Evolutionary conservation across 1,284 basidiomycete species (phyloP).

Genomic region (Apiotrichum domesticum): DNA sequence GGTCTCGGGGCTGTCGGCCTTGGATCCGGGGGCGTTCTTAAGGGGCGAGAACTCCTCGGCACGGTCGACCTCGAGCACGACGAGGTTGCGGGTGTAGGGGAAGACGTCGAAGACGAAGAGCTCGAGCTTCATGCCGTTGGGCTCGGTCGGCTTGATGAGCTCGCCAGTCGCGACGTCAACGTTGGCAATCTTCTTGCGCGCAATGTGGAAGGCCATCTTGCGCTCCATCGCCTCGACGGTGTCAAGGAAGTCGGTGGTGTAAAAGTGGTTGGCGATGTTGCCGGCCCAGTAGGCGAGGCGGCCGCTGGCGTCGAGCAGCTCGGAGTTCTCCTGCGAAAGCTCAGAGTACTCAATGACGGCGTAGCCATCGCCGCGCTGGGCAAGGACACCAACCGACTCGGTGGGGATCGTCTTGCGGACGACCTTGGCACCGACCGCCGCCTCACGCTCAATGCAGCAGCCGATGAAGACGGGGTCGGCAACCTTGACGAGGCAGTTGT

Average conservation of each 20-base stretch:
- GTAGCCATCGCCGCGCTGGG: slow-evolving; percentile 70
- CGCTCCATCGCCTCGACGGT: slow-evolving; percentile 75
- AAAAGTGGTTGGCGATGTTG: slow-evolving; percentile 99
- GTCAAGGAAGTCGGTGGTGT: slow-evolving; percentile 80
- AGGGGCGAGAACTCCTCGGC: slow-evolving; percentile 91
- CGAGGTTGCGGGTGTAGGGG: slow-evolving; percentile 77
- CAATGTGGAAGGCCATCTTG: slow-evolving; percentile 93
- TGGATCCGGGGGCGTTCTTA: slow-evolving; percentile 93
- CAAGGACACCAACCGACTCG: slow-evolving; percentile 94
- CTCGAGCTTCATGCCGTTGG: slow-evolving; percentile 99
- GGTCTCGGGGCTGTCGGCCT: slow-evolving; percentile 88
- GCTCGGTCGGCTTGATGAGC: slow-evolving; percentile 68
- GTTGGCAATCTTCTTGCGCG: slow-evolving; percentile 92
- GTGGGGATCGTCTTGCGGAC: slow-evolving; percentile 81
- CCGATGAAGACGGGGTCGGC: slow-evolving; percentile 97
- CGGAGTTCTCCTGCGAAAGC: slow-evolving; percentile 79
- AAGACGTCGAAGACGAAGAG: slow-evolving; percentile 99
- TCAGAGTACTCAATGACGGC: slow-evolving; percentile 98
- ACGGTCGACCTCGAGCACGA: slow-evolving; percentile 82
- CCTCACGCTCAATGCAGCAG: slow-evolving; percentile 76
- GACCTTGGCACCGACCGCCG: slow-evolving; percentile 91
- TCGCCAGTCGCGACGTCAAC: slow-evolving; percentile 63
- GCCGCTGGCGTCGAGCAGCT: slow-evolving; percentile 63
- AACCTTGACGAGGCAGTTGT: slow-evolving; percentile 97
- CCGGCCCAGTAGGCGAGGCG: slow-evolving; percentile 86